Conservation (phyloP, 371 early-diverging fungal species). For the Furculomyces boomerangus region DNA sequence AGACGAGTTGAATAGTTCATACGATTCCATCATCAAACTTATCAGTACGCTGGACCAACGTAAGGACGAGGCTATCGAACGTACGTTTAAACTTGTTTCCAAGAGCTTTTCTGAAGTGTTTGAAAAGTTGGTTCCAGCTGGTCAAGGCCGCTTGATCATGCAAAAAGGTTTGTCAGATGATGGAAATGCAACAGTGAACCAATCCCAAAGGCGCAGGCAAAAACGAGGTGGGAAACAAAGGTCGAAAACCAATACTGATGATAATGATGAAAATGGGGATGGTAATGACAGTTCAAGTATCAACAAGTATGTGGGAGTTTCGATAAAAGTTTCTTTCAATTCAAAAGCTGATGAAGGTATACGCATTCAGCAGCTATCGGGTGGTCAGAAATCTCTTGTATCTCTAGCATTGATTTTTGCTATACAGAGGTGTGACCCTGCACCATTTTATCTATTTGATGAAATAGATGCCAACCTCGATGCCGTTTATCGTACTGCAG, state of each 20-base stretch:
- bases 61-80: conserved; percentile 92
- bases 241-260: conserved; percentile 1
- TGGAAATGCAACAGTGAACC: neutral
- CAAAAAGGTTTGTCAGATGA: conserved; percentile 20
- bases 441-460: conserved; percentile 99
- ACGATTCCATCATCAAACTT: conserved; percentile 63
- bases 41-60: conserved; percentile 79
- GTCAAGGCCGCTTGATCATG: conserved; percentile 76
- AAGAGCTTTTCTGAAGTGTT: conserved; percentile 75
- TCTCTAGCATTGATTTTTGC: conserved; percentile 97
- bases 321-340: conserved; percentile 81
- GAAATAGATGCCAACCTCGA: conserved; percentile 99
- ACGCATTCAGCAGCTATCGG: conserved; percentile 90
- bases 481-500: conserved; percentile 83
- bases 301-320: conserved; percentile 74
- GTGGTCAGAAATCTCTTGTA: conserved; percentile 98
- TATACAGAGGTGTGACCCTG: conserved; percentile 96
- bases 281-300: conserved; percentile 7
- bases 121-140: conserved; percentile 77
- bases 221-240: neutral
- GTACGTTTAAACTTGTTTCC: conserved; percentile 87
- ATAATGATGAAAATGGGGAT: conserved; percentile 9
- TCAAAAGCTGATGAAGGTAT: conserved; percentile 66
- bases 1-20: conserved; percentile 68
- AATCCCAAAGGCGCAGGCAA: neutral